These are phyloP conservation scores for Phytophthora multivora DNA, from an alignment of 352 stramenopile species.

Conservation along the genomic window DNA sequence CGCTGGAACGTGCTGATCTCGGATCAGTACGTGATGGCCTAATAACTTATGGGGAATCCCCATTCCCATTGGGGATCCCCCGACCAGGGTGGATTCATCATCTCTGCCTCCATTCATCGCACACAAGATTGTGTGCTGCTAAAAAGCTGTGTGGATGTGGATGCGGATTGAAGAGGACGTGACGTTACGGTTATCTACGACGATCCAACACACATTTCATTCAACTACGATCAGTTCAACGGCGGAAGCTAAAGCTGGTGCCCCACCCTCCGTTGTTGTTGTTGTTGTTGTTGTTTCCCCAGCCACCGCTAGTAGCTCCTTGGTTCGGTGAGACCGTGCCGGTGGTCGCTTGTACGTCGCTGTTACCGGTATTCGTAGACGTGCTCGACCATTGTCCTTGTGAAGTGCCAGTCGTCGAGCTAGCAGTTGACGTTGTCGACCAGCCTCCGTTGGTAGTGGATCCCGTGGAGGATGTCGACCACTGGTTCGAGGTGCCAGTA, in stretches of 20 bases:
- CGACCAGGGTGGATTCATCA: too few species aligned
- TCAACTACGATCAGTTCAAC: slow-evolving; percentile 6
- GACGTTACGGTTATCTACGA: neutral
- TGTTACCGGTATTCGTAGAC: slow-evolving; percentile 16
- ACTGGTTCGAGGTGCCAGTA: slow-evolving; percentile 8
- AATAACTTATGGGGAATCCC: too few species aligned
- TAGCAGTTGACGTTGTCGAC: slow-evolving; percentile 1
- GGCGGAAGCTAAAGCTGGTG: slow-evolving; percentile 27
- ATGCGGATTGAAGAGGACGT: neutral
- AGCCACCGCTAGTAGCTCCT: slow-evolving; percentile 12
- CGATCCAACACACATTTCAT: neutral
- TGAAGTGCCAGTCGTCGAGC: slow-evolving; percentile 3
- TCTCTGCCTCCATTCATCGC: too few species aligned
- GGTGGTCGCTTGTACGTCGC: slow-evolving; percentile 19
- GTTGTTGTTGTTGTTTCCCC: slow-evolving; percentile 10
- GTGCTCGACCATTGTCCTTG: slow-evolving; percentile 8
- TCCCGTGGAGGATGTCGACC: slow-evolving; percentile 4
- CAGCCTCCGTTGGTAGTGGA: slow-evolving; percentile 16
- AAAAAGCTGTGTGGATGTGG: too few species aligned
- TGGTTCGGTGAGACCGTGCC: slow-evolving; percentile 23
- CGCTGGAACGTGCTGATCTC: neutral
- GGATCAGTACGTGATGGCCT: neutral
- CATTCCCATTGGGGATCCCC: too few species aligned
- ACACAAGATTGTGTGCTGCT: too few species aligned
- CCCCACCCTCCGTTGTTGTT: slow-evolving; percentile 18